Evolutionary conservation across 352 stramenopile genomes (phyloP), one percentile per base, ranked within the genome.

Genomic region (Nothophytophthora sp.): DNA sequence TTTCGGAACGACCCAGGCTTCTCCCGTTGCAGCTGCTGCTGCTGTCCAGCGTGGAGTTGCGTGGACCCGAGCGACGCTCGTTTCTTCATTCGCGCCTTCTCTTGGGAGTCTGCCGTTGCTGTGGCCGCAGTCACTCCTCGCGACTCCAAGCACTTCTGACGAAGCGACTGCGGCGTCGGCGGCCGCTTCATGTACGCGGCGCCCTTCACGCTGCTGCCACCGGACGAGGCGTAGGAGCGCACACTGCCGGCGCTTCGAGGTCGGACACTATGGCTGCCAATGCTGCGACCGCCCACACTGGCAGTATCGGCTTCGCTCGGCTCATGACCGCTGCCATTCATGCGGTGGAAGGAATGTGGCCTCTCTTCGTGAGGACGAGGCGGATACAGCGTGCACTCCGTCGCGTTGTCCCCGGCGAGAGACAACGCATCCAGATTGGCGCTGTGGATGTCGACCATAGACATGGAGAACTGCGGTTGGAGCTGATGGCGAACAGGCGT

Each of bases 101-200:
- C 30, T 9, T 70, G 44, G n/a, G 53, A 39, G 40, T 56, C 37
- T 15, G 45, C n/a, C n/a, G n/a, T 37, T 24, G 58, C 60, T 13
- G 29, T 32, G 11, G 35, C 58, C 30, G 51, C 37, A 10, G 48
- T 46, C 11, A 65, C 37, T 19, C 73, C 46, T 27, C 79, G 62
- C 9, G 70, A 84, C 58, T 90, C 76, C 25, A 88, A 50, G 18
- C 79, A 90, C 36, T 90, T 86, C 33, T 86, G 79, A 4, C 79
- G 67, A 15, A 90, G 73, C 24, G 80, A 70, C 50, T 88, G 76
- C 4, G 76, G 63, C 4, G 72, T 88, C 25, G 76, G 66, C 15
- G 76, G 72, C 5, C 76, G 65, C 43, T 70, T 72, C 67, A 87
- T 66, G 58, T 88, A 90, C 9, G 74, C 61, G 15, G 72, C 79